Base-by-base conservation (phyloP, 1,284 basidiomycete genomes). In the Amylostereum areolatum region DNA sequence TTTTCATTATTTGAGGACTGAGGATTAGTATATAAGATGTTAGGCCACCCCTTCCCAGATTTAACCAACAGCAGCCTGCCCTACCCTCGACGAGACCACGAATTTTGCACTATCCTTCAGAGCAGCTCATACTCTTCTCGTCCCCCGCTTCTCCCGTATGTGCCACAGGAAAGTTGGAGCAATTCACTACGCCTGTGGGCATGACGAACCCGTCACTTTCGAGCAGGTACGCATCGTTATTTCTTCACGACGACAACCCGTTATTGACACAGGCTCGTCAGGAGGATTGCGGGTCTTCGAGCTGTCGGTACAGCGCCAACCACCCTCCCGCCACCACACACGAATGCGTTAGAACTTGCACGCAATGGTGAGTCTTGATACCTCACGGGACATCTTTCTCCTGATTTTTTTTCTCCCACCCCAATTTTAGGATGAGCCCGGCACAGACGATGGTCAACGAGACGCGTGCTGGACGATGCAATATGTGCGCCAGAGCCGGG, bases 301-400 rank as follows among this genome's bases (percentile, higher is more conserved):
- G 25, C 30, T 58, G 57, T 46, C 45, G 24, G 7, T 45, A 58
- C 45, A 58, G 57, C 34, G n/a, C 0, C 4, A 50, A 46, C 30
- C 57, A 58, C 33, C 36, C 30, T 11, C 32, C 6, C n/a, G 25
- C 41, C 29, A 18, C 4, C 27, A 41, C 29, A 10, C 52, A 50
- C 28, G 30, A 51, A 34, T 52, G 52, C 31, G 7, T 2, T 2
- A 3, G 6, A 18, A 43, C 41, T 4, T 57, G 56, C 32, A 37
- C 6, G 1, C 5, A 43, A 33, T 56, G 52, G 56, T 56, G 36
- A 49, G 18, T 35, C 34, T 25, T 31, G 25, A 18, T 10, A 25
- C 18, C 18, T 18, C 18, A 18, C 18, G 18, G 18, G 18, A 18
- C 42, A 29, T n/a, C 6, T 30, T 39, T 48, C 8, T 24, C n/a